Evolutionary conservation across 2,329 filamentous ascomycete genomes (phyloP).

Genomic region (Aureobasidium melanogenum): DNA sequence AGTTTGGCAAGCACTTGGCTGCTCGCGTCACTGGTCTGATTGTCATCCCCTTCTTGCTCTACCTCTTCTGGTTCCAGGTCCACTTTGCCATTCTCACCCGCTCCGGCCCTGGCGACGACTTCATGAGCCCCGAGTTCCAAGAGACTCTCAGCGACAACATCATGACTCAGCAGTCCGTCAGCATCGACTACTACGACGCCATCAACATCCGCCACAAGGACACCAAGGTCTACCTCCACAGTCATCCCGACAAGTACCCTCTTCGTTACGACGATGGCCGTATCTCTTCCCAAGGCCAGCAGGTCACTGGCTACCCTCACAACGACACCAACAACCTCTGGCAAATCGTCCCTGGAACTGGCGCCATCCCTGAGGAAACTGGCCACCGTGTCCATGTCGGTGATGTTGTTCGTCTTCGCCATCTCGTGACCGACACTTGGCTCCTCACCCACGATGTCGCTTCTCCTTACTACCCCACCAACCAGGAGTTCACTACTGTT

Average conservation of each 20-base stretch:
- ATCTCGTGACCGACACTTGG: constrained; percentile 74
- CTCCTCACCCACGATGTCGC: constrained; percentile 94
- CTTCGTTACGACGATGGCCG: constrained; percentile 94
- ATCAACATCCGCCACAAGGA: constrained; percentile 93
- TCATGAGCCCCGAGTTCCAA: constrained; percentile 98
- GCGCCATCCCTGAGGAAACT: constrained; percentile 41
- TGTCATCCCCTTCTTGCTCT: constrained; percentile 89
- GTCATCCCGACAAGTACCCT: constrained; percentile 80
- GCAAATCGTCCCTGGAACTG: constrained; percentile 70
- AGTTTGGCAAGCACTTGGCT: constrained; percentile 82
- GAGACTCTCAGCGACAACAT: constrained; percentile 91
- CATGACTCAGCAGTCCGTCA: constrained; percentile 78
- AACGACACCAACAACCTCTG: constrained; percentile 99
- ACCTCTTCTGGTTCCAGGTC: constrained; percentile 99
- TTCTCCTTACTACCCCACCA: constrained; percentile 90
- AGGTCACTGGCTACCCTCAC: constrained; percentile 95
- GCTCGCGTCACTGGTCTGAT: constrained; percentile 83
- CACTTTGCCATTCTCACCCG: constrained; percentile 84
- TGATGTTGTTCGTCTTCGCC: constrained; percentile 77
- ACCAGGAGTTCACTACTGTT: constrained; percentile 94
- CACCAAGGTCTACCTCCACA: constrained; percentile 92
- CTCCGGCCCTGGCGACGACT: constrained; percentile 93
- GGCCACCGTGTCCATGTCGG: constrained; percentile 68
- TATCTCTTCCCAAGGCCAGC: constrained; percentile 92
- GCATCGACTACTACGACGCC: constrained; percentile 81